phyloP scores from a whole-genome alignment of 306 rosid genomes.

The Cucurbita moschata region DNA sequence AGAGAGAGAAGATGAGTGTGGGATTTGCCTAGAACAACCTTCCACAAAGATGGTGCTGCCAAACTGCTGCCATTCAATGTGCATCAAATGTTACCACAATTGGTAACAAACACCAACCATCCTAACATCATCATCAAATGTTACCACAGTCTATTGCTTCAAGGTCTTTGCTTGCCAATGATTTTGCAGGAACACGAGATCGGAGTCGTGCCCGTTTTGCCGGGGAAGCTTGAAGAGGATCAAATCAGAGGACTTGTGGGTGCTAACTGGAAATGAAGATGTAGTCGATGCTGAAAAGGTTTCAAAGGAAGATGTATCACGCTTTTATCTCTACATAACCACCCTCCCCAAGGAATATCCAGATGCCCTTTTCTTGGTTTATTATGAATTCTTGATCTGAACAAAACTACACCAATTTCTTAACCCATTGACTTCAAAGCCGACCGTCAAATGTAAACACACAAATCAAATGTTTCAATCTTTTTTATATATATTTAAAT shows the following conservation, averaged over 20 bases:
- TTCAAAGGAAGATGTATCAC: constrained; percentile 36
- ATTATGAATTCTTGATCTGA: constrained; percentile 51
- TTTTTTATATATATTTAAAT: too few relatives aligned
- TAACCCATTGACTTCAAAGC: constrained; percentile 32
- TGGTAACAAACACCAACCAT: constrained; percentile 24
- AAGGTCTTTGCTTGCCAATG: background rate
- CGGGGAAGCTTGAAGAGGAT: constrained; percentile 60
- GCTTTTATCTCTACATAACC: constrained; percentile 45
- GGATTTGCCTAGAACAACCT: constrained; percentile 67
- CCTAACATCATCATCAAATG: background rate
- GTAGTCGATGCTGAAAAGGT: constrained; percentile 48
- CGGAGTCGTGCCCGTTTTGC: constrained; percentile 85
- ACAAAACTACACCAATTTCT: constrained; percentile 12
- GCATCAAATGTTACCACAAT: constrained; percentile 63
- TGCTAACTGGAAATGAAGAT: constrained; percentile 42
- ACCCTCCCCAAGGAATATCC: constrained; percentile 53
- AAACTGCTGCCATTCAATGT: constrained; percentile 79
- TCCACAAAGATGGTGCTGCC: constrained; percentile 72
- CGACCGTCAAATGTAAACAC: constrained; percentile 38
- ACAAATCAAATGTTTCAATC: too few relatives aligned
- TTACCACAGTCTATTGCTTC: background rate
- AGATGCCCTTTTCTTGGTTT: constrained; percentile 44
- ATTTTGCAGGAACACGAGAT: constrained; percentile 50
- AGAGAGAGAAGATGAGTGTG: constrained; percentile 81
- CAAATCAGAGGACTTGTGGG: constrained; percentile 63